Conservation (phyloP, 441 rosid species). For the Pelargonium australe region DNA sequence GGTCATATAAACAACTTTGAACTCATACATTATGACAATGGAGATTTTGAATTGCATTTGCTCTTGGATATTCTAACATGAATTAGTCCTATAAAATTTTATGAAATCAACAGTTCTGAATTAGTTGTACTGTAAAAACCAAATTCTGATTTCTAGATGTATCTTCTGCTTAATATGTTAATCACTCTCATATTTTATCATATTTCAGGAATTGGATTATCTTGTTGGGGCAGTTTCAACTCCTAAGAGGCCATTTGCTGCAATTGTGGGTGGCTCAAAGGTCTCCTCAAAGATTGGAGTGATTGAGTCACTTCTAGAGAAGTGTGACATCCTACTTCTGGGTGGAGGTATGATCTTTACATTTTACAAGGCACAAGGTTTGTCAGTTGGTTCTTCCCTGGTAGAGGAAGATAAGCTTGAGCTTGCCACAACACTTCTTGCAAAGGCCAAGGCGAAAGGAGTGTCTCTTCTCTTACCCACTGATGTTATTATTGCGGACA, state of each 20-base stretch:
- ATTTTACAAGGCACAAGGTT: conserved; percentile 85
- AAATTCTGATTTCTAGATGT: too few species aligned
- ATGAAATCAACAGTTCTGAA: too few species aligned
- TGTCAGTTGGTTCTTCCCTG: conserved; percentile 73
- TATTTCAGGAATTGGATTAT: conserved; percentile 77
- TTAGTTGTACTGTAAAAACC: too few species aligned
- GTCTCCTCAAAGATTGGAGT: conserved; percentile 90
- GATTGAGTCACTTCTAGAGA: conserved; percentile 72
- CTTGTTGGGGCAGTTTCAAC: conserved; percentile 87
- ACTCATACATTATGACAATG: too few species aligned
- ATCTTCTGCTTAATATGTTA: too few species aligned
- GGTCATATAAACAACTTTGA: too few species aligned
- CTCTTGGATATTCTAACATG: too few species aligned
- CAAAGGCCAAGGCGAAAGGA: conserved; percentile 77
- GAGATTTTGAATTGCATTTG: too few species aligned
- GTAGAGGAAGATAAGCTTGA: conserved; percentile 87
- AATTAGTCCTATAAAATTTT: too few species aligned
- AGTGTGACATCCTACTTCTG: conserved; percentile 60
- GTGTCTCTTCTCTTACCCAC: conserved; percentile 72
- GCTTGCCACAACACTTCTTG: conserved; percentile 69
- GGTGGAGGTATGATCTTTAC: conserved; percentile 97
- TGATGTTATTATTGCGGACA: conserved; percentile 82
- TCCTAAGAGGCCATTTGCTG: conserved; percentile 96
- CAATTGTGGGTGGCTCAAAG: conserved; percentile 90
- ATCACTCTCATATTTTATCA: conserved; percentile 7